Conservation (phyloP, 257 asterid species). For the Penstemon eatonii region DNA sequence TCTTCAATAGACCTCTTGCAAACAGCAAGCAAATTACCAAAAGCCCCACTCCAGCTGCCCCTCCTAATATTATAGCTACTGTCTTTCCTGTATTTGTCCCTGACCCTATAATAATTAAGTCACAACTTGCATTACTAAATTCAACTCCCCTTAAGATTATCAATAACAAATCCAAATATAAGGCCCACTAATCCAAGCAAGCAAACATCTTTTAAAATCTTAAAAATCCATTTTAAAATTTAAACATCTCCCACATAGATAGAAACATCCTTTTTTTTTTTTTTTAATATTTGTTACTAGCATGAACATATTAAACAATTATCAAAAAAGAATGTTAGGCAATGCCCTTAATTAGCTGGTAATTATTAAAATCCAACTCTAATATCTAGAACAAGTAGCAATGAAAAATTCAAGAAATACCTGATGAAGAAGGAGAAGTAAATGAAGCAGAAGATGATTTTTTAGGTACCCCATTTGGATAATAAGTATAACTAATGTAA, state of each 20-base stretch:
- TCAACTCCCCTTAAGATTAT: no score
- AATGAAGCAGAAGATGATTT: slow-evolving; percentile 62
- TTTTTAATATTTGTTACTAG: no score
- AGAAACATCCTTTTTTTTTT: background rate
- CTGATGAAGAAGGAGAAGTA: slow-evolving; percentile 60
- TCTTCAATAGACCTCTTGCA: slow-evolving; percentile 75
- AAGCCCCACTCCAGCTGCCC: slow-evolving; percentile 98
- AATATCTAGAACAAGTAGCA: background rate
- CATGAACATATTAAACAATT: no score
- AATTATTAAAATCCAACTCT: background rate
- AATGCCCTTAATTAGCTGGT: slow-evolving; percentile 15
- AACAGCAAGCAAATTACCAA: slow-evolving; percentile 76
- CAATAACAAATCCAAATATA: background rate
- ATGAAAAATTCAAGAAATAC: slow-evolving; percentile 32
- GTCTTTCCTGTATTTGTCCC: slow-evolving; percentile 86
- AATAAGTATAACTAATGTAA: slow-evolving; percentile 65
- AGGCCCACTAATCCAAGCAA: slow-evolving; percentile 48
- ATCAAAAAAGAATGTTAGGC: background rate
- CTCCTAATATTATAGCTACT: slow-evolving; percentile 95
- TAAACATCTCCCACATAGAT: slow-evolving; percentile 25
- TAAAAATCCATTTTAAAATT: background rate
- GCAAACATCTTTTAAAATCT: slow-evolving; percentile 54
- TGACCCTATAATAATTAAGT: slow-evolving; percentile 52
- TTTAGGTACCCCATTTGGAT: slow-evolving; percentile 68
- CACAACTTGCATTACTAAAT: slow-evolving; percentile 35